Base-by-base conservation (phyloP, 179 eudicot species). In the Nepenthes alata region DNA sequence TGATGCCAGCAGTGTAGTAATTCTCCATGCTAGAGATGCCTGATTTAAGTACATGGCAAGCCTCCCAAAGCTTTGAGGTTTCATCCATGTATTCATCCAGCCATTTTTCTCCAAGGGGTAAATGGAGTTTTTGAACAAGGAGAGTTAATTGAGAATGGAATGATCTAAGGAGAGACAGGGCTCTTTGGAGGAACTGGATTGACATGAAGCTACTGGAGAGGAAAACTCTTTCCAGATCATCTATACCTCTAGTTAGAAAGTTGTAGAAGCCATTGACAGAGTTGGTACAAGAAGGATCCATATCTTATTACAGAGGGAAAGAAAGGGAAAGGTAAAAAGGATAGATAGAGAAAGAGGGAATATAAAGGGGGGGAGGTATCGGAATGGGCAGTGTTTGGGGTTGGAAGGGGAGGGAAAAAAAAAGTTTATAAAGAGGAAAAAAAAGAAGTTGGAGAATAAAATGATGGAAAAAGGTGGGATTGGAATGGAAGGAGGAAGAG, bases 21-120 rank as follows among this genome's bases (percentile, higher is more conserved):
- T 78, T 87, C 74, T 89, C 96, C 88, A 89, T 74, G 62, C 74
- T 65, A 0, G 96, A 81, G 0, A 87, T 62, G 35, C 85, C 95
- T 0, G 82, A 64, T 63, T 89, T 89, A 47, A 89, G 79, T 37
- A 89, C 75, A 65, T 75, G 91, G n/a, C 95, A 89, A 51, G 80
- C 86, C 37, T 89, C 96, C 96, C 96, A 89, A 69, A 87, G 88
- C 64, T 81, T 82, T 12, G 96, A 81, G 67, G 88, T 89, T 62
- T 89, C 96, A 53, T 87, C 95, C 96, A 89, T 89, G 80, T 89
- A 89, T 57, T 88, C 96, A 65, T 88, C 96, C n/a, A 88, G 88
- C 96, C 96, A 88, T 63, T 91, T 91, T 16, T 81, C 98, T 2
- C 98, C 98, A 0, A 83, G 85, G 0, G 98, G 96, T 52, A 91